Base-by-base conservation (phyloP, 345 rosid species). In the Pelargonium nanum region DNA sequence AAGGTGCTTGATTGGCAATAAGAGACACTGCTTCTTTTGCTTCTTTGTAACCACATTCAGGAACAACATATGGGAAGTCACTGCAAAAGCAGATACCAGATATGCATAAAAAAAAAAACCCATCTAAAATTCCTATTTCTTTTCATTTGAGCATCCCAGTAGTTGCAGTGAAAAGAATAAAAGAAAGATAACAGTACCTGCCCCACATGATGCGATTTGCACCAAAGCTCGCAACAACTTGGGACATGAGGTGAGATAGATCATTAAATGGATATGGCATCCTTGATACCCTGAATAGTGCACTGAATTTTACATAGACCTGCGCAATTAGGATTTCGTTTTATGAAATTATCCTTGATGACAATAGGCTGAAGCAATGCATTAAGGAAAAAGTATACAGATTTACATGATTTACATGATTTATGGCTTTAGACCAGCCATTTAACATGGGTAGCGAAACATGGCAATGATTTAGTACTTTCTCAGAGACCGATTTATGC, bases 171-270 rank as follows among this genome's bases (percentile, higher is more conserved):
- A n/a, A n/a, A 13, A 19, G 20, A 9, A 21, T 25, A 57, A 25
- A 13, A 53, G 2, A 57, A 58, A 6, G 56, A 10, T 5, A 26
- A 50, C 22, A 4, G 62, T 73, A 85, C 95, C 96, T 85, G 74
- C 96, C 96, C 96, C 98, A 92, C 96, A 92, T 87, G 65, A 92
- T 80, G 44, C 81, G 87, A 57, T 77, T 80, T 54, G 85, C 85
- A 23, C 95, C 96, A 19, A 80, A 89, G 72, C 72, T 66, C 57
- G 89, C 70, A 40, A 89, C 80, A 28, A 79, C 64, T 73, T 82
- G 84, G 40, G 89, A 74, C 22, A 92, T 80, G 66, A 72, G 77
- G 50, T 75, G 70, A 0, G 81, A 63, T 55, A 89, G 74, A 69
- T 92, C 95, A 60, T 70, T 73, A 53, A 81, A 86, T 0, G 98